Evolutionary conservation across 148 eudicot species (phyloP).

Genomic region (Amaranthus cruentus): DNA sequence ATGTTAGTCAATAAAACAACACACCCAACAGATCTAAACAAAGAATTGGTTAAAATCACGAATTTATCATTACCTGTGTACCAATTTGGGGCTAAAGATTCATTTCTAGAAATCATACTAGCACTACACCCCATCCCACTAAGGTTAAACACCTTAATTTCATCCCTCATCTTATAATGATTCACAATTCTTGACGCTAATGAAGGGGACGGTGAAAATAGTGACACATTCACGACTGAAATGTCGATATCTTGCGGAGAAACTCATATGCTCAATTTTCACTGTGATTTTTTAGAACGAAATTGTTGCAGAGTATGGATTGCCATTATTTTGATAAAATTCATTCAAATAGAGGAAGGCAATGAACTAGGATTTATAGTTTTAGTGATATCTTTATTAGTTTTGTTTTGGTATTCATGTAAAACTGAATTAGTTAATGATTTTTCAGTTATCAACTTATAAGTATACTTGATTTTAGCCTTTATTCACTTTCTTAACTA

Average conservation of each 20-base stretch:
- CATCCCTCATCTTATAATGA: constrained; percentile 59
- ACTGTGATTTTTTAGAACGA: too few species aligned
- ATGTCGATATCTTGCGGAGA: constrained; percentile 53
- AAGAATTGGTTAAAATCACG: constrained; percentile 61
- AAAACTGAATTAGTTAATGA: too few species aligned
- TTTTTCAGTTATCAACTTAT: too few species aligned
- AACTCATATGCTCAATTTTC: constrained; percentile 2
- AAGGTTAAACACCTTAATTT: constrained; percentile 55
- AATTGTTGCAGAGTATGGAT: too few species aligned
- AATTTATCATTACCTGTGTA: constrained; percentile 69
- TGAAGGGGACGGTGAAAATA: constrained; percentile 54
- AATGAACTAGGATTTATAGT: too few species aligned
- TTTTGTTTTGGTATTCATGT: too few species aligned
- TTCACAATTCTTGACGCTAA: constrained; percentile 51
- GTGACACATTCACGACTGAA: constrained; percentile 69
- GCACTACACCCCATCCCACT: constrained; percentile 93
- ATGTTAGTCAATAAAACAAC: constrained; percentile 55
- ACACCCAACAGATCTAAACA: constrained; percentile 71
- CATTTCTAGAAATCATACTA: constrained; percentile 57
- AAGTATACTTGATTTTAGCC: too few species aligned
- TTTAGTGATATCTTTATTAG: too few species aligned
- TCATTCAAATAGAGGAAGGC: too few species aligned
- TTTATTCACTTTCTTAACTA: too few species aligned
- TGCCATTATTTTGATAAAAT: too few species aligned
- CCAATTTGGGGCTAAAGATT: constrained; percentile 68